Evolutionary conservation across 108 stramenopile species (phyloP).

Genomic region (Schizochytrium sp.): DNA sequence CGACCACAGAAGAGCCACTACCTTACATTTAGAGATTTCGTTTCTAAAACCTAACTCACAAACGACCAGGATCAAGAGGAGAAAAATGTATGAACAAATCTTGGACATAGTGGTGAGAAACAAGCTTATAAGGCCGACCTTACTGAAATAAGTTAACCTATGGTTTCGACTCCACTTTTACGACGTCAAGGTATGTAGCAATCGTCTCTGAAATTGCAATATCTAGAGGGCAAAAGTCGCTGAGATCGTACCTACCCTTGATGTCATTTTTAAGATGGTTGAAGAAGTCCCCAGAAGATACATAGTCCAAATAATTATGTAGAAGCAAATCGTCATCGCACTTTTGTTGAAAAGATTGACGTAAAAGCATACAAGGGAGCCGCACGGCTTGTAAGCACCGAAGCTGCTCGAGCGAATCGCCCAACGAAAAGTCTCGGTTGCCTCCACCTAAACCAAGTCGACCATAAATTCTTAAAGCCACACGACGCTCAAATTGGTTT

Average conservation of each 20-base stretch:
- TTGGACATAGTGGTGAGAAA: too few relatives aligned
- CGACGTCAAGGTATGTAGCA: background rate
- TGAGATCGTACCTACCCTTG: background rate
- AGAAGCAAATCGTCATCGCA: conserved; percentile 7
- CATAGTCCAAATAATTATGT: conserved; percentile 4
- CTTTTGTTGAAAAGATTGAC: conserved; percentile 25
- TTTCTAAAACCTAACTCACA: too few relatives aligned
- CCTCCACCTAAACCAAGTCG: background rate
- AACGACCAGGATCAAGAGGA: too few relatives aligned
- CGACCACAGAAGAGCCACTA: too few relatives aligned
- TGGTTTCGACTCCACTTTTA: background rate
- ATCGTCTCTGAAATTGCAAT: background rate
- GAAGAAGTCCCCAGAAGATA: background rate
- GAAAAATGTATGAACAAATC: too few relatives aligned
- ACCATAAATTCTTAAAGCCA: background rate
- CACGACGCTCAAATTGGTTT: background rate
- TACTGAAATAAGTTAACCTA: background rate
- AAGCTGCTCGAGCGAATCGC: background rate
- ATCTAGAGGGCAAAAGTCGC: background rate
- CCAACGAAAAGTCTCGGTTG: background rate
- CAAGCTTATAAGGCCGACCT: too few relatives aligned
- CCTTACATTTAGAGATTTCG: too few relatives aligned
- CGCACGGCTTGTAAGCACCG: background rate
- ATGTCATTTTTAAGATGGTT: conserved; percentile 9
- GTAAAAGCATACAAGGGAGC: background rate